A percentile compares a stretch with the other conserved stretches of the same genome.
Conservation (phyloP, 2,329 filamentous ascomycete genomes). For the Arachnomyces sp. region DNA sequence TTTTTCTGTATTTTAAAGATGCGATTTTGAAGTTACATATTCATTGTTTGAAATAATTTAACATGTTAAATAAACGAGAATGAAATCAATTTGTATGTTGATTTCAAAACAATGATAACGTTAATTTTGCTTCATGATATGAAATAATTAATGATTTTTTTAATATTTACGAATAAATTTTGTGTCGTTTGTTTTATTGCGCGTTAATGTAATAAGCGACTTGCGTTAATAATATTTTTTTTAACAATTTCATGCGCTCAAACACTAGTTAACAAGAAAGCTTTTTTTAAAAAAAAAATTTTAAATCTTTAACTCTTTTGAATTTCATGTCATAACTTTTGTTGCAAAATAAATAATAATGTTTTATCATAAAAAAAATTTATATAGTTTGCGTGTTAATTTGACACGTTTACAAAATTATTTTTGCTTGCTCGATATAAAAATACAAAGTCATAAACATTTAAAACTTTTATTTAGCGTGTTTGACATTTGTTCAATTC, state of each 20-base stretch:
- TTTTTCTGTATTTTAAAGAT: not conserved
- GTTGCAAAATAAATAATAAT: not conserved
- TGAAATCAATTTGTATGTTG: not conserved
- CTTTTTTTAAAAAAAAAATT: not conserved
- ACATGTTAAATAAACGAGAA: not conserved
- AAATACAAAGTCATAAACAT: too few relatives aligned
- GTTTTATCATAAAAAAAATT: not conserved
- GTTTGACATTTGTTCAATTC: too few relatives aligned
- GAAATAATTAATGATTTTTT: too few relatives aligned
- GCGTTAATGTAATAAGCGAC: too few relatives aligned
- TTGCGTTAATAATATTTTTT: too few relatives aligned
- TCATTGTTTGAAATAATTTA: not conserved
- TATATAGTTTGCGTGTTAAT: not conserved
- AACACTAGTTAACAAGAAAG: not conserved
- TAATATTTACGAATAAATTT: too few relatives aligned
- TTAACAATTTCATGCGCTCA: not conserved
- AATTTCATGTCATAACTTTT: not conserved
- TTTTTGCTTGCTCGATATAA: slow-evolving; percentile 4
- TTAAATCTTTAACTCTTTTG: not conserved
- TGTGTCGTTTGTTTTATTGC: too few relatives aligned
- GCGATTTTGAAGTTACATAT: not conserved
- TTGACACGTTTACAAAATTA: not conserved
- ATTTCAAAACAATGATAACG: not conserved
- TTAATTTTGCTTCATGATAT: too few relatives aligned
- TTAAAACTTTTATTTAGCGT: too few relatives aligned